These are phyloP conservation scores for Anisodus tanguticus DNA, from an alignment of 257 asterid species.

Conservation along the genomic window DNA sequence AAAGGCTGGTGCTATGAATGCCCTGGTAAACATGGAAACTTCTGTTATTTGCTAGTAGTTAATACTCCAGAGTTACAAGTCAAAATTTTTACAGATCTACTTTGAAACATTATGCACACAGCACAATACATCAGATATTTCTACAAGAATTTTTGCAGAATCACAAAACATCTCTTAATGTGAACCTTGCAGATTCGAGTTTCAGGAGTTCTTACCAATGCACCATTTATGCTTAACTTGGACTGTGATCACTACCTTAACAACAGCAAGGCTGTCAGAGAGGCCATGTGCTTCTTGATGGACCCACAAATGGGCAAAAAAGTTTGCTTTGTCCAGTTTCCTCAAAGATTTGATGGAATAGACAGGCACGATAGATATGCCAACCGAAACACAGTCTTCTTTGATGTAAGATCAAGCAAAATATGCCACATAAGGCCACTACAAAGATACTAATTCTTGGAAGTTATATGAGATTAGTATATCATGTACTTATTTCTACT, in stretches of 20 bases:
- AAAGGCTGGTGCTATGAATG: slow-evolving; percentile 97
- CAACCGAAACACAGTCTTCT: slow-evolving; percentile 96
- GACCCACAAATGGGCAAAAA: slow-evolving; percentile 88
- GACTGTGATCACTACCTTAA: slow-evolving; percentile 95
- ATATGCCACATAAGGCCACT: neutral
- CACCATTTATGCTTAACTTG: slow-evolving; percentile 98
- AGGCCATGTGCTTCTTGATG: slow-evolving; percentile 98
- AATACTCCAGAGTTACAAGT: neutral
- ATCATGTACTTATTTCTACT: neutral
- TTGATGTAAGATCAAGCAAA: slow-evolving; percentile 65
- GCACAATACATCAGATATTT: neutral
- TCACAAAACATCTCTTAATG: neutral
- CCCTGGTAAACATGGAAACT: slow-evolving; percentile 67
- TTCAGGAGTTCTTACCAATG: slow-evolving; percentile 95
- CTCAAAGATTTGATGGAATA: slow-evolving; percentile 98
- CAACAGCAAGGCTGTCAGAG: slow-evolving; percentile 96
- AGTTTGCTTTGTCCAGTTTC: slow-evolving; percentile 94
- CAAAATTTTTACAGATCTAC: neutral
- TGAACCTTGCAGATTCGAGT: slow-evolving; percentile 76
- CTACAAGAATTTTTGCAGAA: neutral
- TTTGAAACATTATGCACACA: neutral
- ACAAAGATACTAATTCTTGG: neutral
- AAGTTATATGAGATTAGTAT: neutral
- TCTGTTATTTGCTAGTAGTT: slow-evolving; percentile 17
- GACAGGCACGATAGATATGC: slow-evolving; percentile 94